These are phyloP conservation scores for Achaetomium macrosporum DNA, from an alignment of 2,329 filamentous ascomycete genomes.

Conservation along the genomic window DNA sequence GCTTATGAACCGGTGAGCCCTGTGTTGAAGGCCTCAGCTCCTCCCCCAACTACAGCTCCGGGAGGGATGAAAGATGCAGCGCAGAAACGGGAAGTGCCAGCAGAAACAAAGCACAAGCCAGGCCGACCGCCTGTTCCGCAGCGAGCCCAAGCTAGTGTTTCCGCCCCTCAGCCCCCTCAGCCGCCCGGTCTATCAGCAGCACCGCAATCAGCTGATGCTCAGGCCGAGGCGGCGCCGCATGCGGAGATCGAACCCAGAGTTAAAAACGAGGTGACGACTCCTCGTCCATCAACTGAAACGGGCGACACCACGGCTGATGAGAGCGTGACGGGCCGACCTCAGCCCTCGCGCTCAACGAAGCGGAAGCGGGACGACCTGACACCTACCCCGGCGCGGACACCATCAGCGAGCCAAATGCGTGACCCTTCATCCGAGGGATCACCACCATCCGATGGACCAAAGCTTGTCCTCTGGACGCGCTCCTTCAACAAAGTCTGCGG, in stretches of 20 bases:
- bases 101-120: conserved; percentile 14
- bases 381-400: conserved; percentile 32
- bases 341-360: conserved; percentile 39
- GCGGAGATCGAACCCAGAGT: conserved; percentile 38
- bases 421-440: conserved; percentile 23
- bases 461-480: conserved; percentile 68
- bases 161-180: conserved; percentile 6
- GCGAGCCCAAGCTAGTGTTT: conserved; percentile 3
- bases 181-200: background rate
- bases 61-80: background rate
- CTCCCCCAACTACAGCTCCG: background rate
- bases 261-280: conserved; percentile 56
- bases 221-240: conserved; percentile 35
- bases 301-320: conserved; percentile 54
- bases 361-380: conserved; percentile 53
- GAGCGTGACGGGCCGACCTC: conserved; percentile 37
- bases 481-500: conserved; percentile 68
- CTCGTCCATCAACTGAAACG: conserved; percentile 47
- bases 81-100: conserved; percentile 1
- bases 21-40: conserved; percentile 32
- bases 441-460: conserved; percentile 47
- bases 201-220: background rate
- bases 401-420: conserved; percentile 5
- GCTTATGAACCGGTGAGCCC: conserved; percentile 56
- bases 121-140: conserved; percentile 7